Conservation (phyloP, 2,329 filamentous ascomycete species). For the Colletotrichum lupini region DNA sequence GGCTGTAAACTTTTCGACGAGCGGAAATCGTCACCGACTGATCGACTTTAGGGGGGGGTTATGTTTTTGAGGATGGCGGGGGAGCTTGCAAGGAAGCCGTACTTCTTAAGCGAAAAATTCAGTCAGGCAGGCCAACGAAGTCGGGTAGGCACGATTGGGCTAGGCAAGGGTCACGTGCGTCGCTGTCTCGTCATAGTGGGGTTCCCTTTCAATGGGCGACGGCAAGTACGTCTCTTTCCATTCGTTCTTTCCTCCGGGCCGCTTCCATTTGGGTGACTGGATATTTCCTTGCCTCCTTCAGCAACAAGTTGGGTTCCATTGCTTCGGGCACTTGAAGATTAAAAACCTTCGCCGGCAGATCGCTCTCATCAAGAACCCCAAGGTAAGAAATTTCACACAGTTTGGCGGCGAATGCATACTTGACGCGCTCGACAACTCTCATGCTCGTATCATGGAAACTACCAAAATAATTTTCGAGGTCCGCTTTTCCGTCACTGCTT, state of each 20-base stretch:
- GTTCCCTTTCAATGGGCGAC: not conserved
- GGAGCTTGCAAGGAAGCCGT: constrained; percentile 50
- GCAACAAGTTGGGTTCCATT: not conserved
- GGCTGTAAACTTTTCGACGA: constrained; percentile 39
- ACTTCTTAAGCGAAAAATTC: constrained; percentile 55
- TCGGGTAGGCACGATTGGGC: constrained; percentile 35
- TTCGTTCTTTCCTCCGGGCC: not conserved
- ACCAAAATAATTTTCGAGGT: not conserved
- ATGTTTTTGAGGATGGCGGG: constrained; percentile 55
- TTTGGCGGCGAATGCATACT: not conserved
- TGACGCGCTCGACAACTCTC: not conserved
- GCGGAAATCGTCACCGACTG: constrained; percentile 49
- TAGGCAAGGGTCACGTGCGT: constrained; percentile 32
- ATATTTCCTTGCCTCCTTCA: not conserved
- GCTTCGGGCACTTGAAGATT: not conserved
- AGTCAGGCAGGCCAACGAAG: constrained; percentile 42
- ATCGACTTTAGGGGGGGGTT: constrained; percentile 48
- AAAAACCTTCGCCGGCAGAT: not conserved
- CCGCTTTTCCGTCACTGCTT: constrained; percentile 4
- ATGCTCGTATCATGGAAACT: not conserved
- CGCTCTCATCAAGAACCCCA: not conserved
- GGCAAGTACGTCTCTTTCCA: not conserved
- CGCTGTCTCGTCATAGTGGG: constrained; percentile 34
- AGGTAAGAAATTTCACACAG: not conserved
- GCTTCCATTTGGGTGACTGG: not conserved